A percentile compares a stretch with the other conserved stretches of the same genome.
Evolutionary conservation across 2,329 filamentous ascomycete genomes (phyloP).

Genomic region (Coniochaeta hoffmannii): DNA sequence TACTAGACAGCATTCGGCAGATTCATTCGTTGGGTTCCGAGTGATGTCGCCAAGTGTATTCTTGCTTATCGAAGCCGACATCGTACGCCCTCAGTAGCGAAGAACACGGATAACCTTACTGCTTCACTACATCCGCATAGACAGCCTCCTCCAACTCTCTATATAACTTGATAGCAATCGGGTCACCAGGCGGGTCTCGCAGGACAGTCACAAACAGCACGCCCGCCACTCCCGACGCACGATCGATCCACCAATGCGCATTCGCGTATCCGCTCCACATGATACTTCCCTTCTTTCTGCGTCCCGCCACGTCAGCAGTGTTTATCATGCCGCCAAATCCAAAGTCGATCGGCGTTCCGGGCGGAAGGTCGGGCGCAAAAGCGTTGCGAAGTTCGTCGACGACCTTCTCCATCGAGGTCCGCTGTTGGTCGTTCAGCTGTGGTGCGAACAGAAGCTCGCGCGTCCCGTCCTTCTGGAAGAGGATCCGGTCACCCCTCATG

Average conservation of each 20-base stretch:
- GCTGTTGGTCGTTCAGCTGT: slow-evolving; percentile 27
- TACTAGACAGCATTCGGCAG: no score
- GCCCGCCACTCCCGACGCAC: slow-evolving; percentile 28
- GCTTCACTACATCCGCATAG: slow-evolving; percentile 20
- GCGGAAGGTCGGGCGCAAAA: slow-evolving; percentile 29
- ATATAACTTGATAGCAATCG: slow-evolving; percentile 25
- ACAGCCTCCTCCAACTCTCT: slow-evolving; percentile 31
- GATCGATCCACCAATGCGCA: slow-evolving; percentile 30
- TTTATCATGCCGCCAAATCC: slow-evolving; percentile 32
- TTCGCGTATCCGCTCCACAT: slow-evolving; percentile 36
- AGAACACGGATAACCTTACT: not conserved
- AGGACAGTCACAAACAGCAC: slow-evolving; percentile 29
- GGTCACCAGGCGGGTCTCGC: slow-evolving; percentile 25
- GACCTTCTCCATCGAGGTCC: slow-evolving; percentile 13
- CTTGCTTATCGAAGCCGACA: no score
- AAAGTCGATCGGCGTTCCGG: slow-evolving; percentile 24
- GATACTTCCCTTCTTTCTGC: slow-evolving; percentile 31
- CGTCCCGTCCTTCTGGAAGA: slow-evolving; percentile 21
- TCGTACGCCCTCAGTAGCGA: no score
- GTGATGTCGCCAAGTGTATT: no score
- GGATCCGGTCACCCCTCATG: slow-evolving; percentile 16
- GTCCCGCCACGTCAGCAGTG: slow-evolving; percentile 28
- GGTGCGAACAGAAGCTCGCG: slow-evolving; percentile 29
- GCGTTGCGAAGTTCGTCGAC: slow-evolving; percentile 14
- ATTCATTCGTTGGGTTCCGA: no score